Base-by-base conservation (phyloP, 2,329 filamentous ascomycete species). In the Knufia petricola region DNA sequence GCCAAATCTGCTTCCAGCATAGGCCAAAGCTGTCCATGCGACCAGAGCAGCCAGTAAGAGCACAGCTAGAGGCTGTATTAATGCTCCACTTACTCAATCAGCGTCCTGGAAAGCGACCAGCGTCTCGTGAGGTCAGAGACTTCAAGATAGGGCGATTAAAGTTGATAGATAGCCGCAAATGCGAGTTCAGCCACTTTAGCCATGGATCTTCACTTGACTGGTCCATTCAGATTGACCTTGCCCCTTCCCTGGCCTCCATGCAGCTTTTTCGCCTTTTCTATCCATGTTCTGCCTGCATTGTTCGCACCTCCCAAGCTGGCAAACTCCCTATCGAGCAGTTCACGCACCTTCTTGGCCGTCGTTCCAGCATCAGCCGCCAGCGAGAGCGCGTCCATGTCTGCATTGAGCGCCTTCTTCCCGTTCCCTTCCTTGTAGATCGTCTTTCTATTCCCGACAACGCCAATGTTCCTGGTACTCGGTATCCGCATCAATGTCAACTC, bases 401-500 rank as follows among this genome's bases (percentile, higher is more conserved):
- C 70, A 10, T 60, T 55, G 12, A 80, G 66, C 3, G 70, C 55
- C 8, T 69, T 58, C 2, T 58, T 58, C 1, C 49, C 37, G 0
- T 54, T 40, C 15, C 30, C 49, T 38, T 38, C 38, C 26, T 37
- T 44, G 57, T 3, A 58, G 61, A 42, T 66, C 65, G 30, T 34
- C 40, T 45, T 51, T 55, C 43, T 48, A 43, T 86, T 75, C 3
- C 89, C 89, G 34, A 96, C 63, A 24, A 98, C 70, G 1, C 82
- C 87, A 15, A 82, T 80, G 64, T 96, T 96, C 53, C 92, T 74
- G 32, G 90, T 95, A 64, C 86, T 94, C 1, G 92, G 92, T 53
- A 98, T 96, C 39, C 90, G 75, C 59, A 98, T 66, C 72, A 92
- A 81, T 59, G 95, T 90, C 54, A 77, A 85, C 66, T 96, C 87